phyloP scores from a whole-genome alignment of 2,329 filamentous ascomycete genomes.

The Diplocarpon rosae region DNA sequence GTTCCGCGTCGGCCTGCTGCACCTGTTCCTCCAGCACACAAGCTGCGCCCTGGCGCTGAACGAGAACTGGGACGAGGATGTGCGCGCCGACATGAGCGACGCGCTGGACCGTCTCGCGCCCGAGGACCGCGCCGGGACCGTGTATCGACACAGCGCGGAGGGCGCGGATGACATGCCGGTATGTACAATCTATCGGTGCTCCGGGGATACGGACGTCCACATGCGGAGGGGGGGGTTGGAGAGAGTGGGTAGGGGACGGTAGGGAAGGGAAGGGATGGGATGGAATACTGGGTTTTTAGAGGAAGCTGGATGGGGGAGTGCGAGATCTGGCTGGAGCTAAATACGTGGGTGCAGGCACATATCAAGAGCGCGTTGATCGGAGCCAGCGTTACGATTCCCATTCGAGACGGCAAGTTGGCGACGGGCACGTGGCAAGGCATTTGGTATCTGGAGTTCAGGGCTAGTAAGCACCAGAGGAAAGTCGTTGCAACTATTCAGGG shows the following conservation, averaged over 20 bases:
- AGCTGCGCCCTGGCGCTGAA: slow-evolving; percentile 84
- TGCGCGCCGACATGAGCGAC: slow-evolving; percentile 83
- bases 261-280: too few relatives aligned
- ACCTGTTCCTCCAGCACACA: slow-evolving; percentile 93
- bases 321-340: not conserved
- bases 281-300: not conserved
- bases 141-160: slow-evolving; percentile 84
- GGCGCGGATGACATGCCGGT: slow-evolving; percentile 92
- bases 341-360: slow-evolving; percentile 61
- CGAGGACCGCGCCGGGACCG: slow-evolving; percentile 59
- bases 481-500: slow-evolving; percentile 93
- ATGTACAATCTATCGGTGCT: slow-evolving; percentile 26
- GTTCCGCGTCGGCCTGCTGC: slow-evolving; percentile 78
- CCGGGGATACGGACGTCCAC: too few relatives aligned
- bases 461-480: slow-evolving; percentile 62
- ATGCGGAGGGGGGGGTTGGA: too few relatives aligned
- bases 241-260: too few relatives aligned
- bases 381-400: slow-evolving; percentile 82
- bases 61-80: slow-evolving; percentile 80
- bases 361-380: slow-evolving; percentile 87
- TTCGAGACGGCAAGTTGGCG: slow-evolving; percentile 68
- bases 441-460: slow-evolving; percentile 88
- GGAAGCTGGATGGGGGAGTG: not conserved
- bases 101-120: slow-evolving; percentile 84
- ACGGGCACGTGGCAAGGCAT: slow-evolving; percentile 76